Evolutionary conservation across 371 early-diverging fungal genomes (phyloP), one percentile per base, ranked within the genome.

Genomic region (Mucor piriformis): DNA sequence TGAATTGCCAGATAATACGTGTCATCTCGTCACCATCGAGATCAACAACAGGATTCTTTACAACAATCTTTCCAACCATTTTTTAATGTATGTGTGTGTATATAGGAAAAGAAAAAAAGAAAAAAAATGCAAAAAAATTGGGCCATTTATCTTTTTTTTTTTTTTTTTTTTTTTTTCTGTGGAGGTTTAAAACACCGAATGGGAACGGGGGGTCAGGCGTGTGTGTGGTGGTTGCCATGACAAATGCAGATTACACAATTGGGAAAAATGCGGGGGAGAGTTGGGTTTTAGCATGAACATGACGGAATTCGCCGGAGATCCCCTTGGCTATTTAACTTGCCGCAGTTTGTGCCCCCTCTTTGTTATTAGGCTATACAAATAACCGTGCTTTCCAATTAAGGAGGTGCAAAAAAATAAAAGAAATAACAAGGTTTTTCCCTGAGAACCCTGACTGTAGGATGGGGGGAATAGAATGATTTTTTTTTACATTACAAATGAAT

Each of bases 21-120:
- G 96, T 95, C 95, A 95, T 95, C 70, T 96, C 96, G 82, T 96
- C 96, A 64, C 96, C 96, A 71, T 97, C 98, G 34, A 96, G 84
- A 72, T 95, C 94, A 37, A 93, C 94, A 20, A 94, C 90, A n/a
- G 93, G 93, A 61, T 92, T 90, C 61, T 84, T 80, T 27, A 92
- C 93, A 55, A 72, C 71, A 64, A 92, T 92, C 50, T 77, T 77
- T 50, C 60, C 60, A 40, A 50, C 50, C 65, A 65, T 65, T 21
- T n/a, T 60, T 21, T 15, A 38, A 27, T n/a, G 0, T 21, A 37
- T 20, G 24, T 35, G 24, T 40, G 0, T 16, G 35, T 51, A 25
- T 35, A 51, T 23, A 25, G 25, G 24, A 34, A 42, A 50, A 21
- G 16, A 51, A 43, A 24, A 46, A 43, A 29, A 38, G 46, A 34